A percentile compares a stretch with the other conserved stretches of the same genome.
Conservation (phyloP, 2,329 filamentous ascomycete genomes). For the Verticillium tricorpus region DNA sequence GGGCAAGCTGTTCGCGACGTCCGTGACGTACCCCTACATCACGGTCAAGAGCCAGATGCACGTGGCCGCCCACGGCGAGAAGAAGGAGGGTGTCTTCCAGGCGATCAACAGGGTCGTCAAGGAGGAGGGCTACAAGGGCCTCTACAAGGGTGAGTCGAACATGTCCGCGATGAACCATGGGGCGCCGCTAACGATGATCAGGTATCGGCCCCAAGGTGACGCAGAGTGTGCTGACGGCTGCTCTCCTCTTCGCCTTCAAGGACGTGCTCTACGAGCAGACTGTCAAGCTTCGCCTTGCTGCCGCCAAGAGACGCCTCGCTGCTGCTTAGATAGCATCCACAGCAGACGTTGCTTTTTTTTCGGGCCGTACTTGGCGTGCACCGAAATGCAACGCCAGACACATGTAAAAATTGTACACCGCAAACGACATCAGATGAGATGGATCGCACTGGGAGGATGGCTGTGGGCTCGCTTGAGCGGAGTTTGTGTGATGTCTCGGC, state of each 20-base stretch:
- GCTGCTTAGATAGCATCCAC: neutral
- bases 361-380: neutral
- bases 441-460: neutral
- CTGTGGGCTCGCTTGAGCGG: neutral
- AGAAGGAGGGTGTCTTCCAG: constrained; percentile 74
- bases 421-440: neutral
- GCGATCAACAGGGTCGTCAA: constrained; percentile 74
- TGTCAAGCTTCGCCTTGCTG: constrained; percentile 54
- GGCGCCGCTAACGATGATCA: constrained; percentile 30
- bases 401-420: neutral
- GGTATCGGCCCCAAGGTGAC: constrained; percentile 95
- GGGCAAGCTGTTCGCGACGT: constrained; percentile 91
- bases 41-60: constrained; percentile 98
- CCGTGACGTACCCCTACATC: constrained; percentile 96
- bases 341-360: neutral
- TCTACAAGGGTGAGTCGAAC: constrained; percentile 68
- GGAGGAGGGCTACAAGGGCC: constrained; percentile 85
- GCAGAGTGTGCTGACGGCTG: constrained; percentile 93
- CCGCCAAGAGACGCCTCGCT: constrained; percentile 30
- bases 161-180: neutral
- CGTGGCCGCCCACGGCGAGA: constrained; percentile 72
- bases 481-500: neutral
- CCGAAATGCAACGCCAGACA: neutral
- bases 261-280: constrained; percentile 88
- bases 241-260: constrained; percentile 97